phyloP scores from a whole-genome alignment of 306 rosid genomes.

The Cotoneaster glaucophyllus region DNA sequence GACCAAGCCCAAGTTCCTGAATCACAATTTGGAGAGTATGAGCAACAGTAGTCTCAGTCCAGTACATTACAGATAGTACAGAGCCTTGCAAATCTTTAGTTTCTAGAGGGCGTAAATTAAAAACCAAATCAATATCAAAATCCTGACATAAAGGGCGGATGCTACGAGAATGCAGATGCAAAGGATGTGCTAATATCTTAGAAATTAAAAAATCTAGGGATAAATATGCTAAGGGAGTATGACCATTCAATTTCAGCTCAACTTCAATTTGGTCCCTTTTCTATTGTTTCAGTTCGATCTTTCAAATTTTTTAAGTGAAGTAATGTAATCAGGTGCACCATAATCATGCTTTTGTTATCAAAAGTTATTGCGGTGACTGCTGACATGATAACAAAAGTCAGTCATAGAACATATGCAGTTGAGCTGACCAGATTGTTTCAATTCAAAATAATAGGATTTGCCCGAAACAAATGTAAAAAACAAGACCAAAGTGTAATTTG shows the following conservation, averaged over 20 bases:
- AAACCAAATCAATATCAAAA: not conserved
- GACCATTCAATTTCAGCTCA: not conserved
- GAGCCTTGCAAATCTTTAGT: not conserved
- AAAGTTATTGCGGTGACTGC: not conserved
- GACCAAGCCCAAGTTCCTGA: constrained; percentile 97
- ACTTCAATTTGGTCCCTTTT: not conserved
- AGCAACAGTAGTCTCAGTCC: not conserved
- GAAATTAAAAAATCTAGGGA: not conserved
- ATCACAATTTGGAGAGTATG: constrained; percentile 7
- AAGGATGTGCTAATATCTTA: not conserved
- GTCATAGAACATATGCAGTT: not conserved
- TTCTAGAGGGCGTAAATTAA: not conserved
- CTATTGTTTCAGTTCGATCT: not conserved
- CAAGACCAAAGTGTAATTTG: too few species aligned
- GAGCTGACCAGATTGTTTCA: not conserved
- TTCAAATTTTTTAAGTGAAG: not conserved
- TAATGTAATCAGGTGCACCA: not conserved
- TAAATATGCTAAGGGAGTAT: not conserved
- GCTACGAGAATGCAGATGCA: not conserved
- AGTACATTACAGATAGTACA: not conserved
- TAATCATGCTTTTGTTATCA: not conserved
- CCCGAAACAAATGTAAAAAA: not conserved
- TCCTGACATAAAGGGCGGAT: not conserved
- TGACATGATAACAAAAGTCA: not conserved
- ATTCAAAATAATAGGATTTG: not conserved